These are phyloP conservation scores for Arachis monticola DNA, from an alignment of 331 rosid genomes.

Conservation along the genomic window DNA sequence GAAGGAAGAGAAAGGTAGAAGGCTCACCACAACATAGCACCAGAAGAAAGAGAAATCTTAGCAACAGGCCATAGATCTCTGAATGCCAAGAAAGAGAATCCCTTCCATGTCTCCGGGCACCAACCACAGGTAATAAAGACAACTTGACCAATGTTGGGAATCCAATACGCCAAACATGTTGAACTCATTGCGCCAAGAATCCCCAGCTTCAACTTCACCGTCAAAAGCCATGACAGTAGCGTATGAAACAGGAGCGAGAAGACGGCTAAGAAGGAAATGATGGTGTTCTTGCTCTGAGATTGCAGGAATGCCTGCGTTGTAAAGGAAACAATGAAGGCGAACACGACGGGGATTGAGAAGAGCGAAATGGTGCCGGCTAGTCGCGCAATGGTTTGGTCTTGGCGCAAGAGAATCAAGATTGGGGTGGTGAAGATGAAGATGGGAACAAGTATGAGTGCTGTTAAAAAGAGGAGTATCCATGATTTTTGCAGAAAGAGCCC, in stretches of 20 bases:
- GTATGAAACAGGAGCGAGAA: slow-evolving; percentile 39
- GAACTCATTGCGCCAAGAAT: no score
- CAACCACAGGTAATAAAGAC: no score
- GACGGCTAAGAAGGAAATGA: slow-evolving; percentile 48
- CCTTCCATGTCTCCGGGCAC: no score
- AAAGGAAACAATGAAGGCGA: slow-evolving; percentile 42
- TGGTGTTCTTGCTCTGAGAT: slow-evolving; percentile 58
- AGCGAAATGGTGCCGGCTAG: slow-evolving; percentile 43
- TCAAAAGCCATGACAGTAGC: slow-evolving; percentile 53
- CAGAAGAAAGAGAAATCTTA: no score
- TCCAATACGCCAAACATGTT: no score
- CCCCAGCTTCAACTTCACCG: no score
- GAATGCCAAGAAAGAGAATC: no score
- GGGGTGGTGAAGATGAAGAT: slow-evolving; percentile 45
- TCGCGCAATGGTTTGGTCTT: slow-evolving; percentile 38
- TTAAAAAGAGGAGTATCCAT: slow-evolving; percentile 38
- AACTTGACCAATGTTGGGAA: no score
- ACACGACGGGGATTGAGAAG: slow-evolving; percentile 45
- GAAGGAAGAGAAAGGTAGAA: no score
- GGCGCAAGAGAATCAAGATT: slow-evolving; percentile 47
- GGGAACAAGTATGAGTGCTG: slow-evolving; percentile 38
- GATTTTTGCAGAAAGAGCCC: slow-evolving; percentile 54
- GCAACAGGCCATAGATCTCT: no score
- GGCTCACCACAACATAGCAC: no score
- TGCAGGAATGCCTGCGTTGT: slow-evolving; percentile 54